phyloP scores from a whole-genome alignment of 2,329 filamentous ascomycete species.

The Byssothecium circinans region DNA sequence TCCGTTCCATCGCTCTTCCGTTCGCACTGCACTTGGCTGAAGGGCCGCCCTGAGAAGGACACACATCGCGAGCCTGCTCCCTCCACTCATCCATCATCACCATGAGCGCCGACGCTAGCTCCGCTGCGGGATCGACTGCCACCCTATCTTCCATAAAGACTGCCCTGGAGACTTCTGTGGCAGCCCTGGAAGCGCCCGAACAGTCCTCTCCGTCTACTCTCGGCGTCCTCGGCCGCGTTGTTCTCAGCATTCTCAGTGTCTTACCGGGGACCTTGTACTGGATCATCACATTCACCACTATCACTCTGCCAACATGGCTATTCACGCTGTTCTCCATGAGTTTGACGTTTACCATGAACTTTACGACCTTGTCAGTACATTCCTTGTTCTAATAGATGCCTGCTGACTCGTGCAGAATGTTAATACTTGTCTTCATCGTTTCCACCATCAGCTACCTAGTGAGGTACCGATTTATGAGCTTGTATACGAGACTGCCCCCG shows the following conservation, averaged over 20 bases:
- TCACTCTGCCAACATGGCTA: constrained; percentile 84
- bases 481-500: constrained; percentile 90
- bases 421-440: constrained; percentile 74
- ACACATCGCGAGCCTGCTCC: neutral
- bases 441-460: constrained; percentile 94
- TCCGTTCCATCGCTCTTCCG: neutral
- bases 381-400: neutral
- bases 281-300: constrained; percentile 80
- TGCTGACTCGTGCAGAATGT: constrained; percentile 38
- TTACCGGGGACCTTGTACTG: constrained; percentile 70
- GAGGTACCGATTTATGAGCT: constrained; percentile 92
- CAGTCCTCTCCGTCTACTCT: constrained; percentile 34
- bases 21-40: constrained; percentile 2
- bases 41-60: constrained; percentile 11
- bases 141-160: constrained; percentile 13
- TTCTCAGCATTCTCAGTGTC: constrained; percentile 54
- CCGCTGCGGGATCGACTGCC: constrained; percentile 10
- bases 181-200: constrained; percentile 25
- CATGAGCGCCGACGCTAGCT: constrained; percentile 24
- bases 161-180: constrained; percentile 22
- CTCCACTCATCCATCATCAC: constrained; percentile 20
- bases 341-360: constrained; percentile 97
- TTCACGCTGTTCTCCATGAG: constrained; percentile 90
- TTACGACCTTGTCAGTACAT: constrained; percentile 78
- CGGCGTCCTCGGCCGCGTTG: constrained; percentile 52